Conservation (phyloP, 2,329 filamentous ascomycete genomes). For the Phyllosticta ampelicida region DNA sequence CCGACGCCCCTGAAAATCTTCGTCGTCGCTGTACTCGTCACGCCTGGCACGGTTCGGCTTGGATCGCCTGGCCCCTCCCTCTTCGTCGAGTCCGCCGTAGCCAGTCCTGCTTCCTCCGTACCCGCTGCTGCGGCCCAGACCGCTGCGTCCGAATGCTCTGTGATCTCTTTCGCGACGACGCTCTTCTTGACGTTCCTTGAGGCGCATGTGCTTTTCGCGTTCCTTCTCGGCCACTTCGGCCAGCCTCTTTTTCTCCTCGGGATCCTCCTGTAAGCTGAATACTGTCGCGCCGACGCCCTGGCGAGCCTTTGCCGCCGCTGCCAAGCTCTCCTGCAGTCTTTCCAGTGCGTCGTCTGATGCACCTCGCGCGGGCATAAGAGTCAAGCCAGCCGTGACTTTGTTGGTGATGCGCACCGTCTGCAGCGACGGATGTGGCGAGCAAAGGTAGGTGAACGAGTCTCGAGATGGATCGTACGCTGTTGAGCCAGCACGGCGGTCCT, state of each 20-base stretch:
- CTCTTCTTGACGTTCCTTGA: conserved; percentile 21
- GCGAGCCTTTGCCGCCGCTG: conserved; percentile 48
- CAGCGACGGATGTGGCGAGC: conserved; percentile 57
- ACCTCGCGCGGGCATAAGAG: conserved; percentile 54
- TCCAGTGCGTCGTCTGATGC: conserved; percentile 62
- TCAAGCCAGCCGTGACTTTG: conserved; percentile 64
- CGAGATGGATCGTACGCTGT: conserved; percentile 49
- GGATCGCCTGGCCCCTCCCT: conserved; percentile 24
- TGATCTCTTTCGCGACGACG: conserved; percentile 53
- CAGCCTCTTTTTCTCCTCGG: conserved; percentile 62
- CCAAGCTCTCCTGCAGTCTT: conserved; percentile 56
- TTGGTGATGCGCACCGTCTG: conserved; percentile 62
- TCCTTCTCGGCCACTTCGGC: conserved; percentile 68
- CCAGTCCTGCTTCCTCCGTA: conserved; percentile 41
- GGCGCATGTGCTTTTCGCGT: conserved; percentile 45
- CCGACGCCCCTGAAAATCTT: conserved; percentile 60
- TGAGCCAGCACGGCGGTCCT: conserved; percentile 12
- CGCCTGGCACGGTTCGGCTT: conserved; percentile 29
- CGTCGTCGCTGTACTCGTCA: conserved; percentile 56
- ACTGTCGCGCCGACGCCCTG: conserved; percentile 39
- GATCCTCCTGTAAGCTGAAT: conserved; percentile 60
- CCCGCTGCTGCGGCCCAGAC: conserved; percentile 39
- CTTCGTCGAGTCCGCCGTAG: conserved; percentile 61
- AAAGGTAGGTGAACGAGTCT: conserved; percentile 67
- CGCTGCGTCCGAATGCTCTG: conserved; percentile 34